Percentiles rank a stretch among this genome's conserved stretches.
Evolutionary conservation across 2,329 filamentous ascomycete genomes (phyloP).

Genomic region (Didymella glomerata): DNA sequence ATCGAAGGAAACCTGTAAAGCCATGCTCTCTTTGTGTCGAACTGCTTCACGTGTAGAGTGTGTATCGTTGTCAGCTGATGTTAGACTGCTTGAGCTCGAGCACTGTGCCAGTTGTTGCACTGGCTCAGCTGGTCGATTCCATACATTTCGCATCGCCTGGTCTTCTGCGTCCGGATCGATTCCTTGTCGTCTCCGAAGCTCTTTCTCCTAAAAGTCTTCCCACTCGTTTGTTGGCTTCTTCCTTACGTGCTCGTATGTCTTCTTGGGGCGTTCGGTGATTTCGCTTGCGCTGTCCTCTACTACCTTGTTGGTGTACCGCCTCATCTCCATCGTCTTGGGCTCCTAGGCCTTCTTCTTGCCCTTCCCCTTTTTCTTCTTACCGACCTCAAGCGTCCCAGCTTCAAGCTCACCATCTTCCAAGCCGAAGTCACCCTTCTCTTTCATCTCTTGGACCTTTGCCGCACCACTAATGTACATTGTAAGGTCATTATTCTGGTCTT

Average conservation of each 20-base stretch:
- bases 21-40: background rate
- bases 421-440: slow-evolving; percentile 75
- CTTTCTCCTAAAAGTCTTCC: background rate
- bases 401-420: slow-evolving; percentile 69
- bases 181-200: background rate
- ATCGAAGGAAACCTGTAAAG: background rate
- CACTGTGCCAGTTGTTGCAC: background rate
- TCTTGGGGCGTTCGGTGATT: background rate
- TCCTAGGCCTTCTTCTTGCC: slow-evolving; percentile 32
- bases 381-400: slow-evolving; percentile 45
- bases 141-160: background rate
- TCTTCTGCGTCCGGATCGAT: background rate
- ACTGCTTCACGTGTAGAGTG: background rate
- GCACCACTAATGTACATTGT: slow-evolving; percentile 86
- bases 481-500: slow-evolving; percentile 87
- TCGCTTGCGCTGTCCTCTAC: background rate
- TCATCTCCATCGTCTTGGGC: background rate
- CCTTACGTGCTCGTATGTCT: background rate
- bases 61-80: background rate
- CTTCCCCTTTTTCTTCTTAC: slow-evolving; percentile 39
- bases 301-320: background rate
- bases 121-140: background rate
- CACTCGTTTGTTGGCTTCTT: background rate
- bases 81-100: background rate
- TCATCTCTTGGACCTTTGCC: slow-evolving; percentile 78